Evolutionary conservation across 2,329 filamentous ascomycete genomes (phyloP).

Genomic region (Pseudovirgaria hyperparasitica): DNA sequence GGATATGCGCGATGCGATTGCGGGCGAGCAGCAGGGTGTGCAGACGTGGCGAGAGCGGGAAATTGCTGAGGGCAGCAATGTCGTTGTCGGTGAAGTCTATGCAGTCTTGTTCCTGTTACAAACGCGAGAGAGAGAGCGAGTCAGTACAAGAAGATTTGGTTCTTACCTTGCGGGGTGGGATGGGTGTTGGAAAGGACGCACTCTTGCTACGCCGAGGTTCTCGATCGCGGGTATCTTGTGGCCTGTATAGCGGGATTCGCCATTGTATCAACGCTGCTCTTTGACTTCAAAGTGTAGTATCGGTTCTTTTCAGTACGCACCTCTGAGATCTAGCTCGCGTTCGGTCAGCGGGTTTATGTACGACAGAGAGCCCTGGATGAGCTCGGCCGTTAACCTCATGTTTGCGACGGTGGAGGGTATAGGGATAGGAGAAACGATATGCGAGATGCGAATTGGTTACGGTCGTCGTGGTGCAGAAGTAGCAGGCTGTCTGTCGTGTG

Average conservation of each 20-base stretch:
- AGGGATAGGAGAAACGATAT: no score
- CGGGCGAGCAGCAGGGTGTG: slow-evolving; percentile 78
- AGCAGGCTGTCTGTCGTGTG: no score
- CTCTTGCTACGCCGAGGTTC: slow-evolving; percentile 89
- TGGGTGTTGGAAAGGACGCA: slow-evolving; percentile 34
- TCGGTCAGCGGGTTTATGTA: slow-evolving; percentile 98
- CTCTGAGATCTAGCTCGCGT: slow-evolving; percentile 97
- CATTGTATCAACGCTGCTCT: slow-evolving; percentile 76
- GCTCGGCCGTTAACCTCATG: slow-evolving; percentile 93
- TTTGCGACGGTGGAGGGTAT: slow-evolving; percentile 13
- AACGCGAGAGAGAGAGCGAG: neutral
- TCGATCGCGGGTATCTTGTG: slow-evolving; percentile 96
- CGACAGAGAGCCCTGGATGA: slow-evolving; percentile 87
- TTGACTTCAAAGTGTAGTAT: slow-evolving; percentile 87
- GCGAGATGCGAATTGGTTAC: no score
- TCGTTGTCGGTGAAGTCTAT: slow-evolving; percentile 99
- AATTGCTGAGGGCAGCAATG: slow-evolving; percentile 78
- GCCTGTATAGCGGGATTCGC: slow-evolving; percentile 52
- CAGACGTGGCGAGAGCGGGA: slow-evolving; percentile 80
- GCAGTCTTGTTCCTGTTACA: slow-evolving; percentile 69
- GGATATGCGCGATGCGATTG: slow-evolving; percentile 76
- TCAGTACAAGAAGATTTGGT: neutral
- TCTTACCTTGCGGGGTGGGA: neutral
- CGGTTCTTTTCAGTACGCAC: slow-evolving; percentile 91
- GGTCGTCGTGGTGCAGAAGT: no score